Evolutionary conservation across 1,284 basidiomycete species (phyloP).

Genomic region (Caloboletus firmus): DNA sequence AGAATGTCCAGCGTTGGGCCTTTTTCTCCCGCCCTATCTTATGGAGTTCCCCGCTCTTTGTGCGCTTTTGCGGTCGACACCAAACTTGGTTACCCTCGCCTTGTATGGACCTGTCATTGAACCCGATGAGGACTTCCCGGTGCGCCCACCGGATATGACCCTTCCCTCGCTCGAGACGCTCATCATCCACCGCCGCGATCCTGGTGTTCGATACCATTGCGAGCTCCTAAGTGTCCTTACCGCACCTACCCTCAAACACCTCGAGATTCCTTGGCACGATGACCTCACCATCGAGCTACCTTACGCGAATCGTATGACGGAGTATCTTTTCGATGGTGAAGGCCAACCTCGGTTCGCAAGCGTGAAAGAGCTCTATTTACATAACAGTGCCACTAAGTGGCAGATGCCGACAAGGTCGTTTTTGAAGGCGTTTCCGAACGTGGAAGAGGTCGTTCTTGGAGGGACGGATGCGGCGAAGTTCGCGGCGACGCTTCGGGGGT

Average conservation of each 20-base stretch:
- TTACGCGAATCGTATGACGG: slow-evolving; percentile 2
- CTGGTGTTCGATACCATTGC: slow-evolving; percentile 20
- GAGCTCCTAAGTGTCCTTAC: slow-evolving; percentile 17
- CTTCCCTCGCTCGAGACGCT: slow-evolving; percentile 16
- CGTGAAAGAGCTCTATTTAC: slow-evolving; percentile 19
- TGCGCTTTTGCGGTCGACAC: slow-evolving; percentile 12
- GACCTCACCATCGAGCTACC: slow-evolving; percentile 12
- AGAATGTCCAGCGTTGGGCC: slow-evolving; percentile 5
- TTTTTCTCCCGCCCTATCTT: slow-evolving; percentile 16
- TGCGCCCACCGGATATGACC: not conserved
- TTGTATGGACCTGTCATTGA: slow-evolving; percentile 25
- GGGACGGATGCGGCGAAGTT: slow-evolving; percentile 18
- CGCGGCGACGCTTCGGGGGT: slow-evolving; percentile 13
- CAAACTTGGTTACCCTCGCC: slow-evolving; percentile 12
- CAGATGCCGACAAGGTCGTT: slow-evolving; percentile 20
- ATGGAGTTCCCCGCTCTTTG: slow-evolving; percentile 17
- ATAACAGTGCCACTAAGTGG: slow-evolving; percentile 14
- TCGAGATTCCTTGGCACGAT: slow-evolving; percentile 28
- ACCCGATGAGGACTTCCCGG: slow-evolving; percentile 12
- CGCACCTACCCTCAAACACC: slow-evolving; percentile 14
- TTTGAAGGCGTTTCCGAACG: slow-evolving; percentile 20
- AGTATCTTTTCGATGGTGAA: slow-evolving; percentile 16
- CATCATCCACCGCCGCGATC: slow-evolving; percentile 18
- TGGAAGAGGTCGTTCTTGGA: slow-evolving; percentile 18
- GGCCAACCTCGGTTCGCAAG: slow-evolving; percentile 15